Conservation (phyloP, 805 yeast genomes). For the Metschnikowia proteae region DNA sequence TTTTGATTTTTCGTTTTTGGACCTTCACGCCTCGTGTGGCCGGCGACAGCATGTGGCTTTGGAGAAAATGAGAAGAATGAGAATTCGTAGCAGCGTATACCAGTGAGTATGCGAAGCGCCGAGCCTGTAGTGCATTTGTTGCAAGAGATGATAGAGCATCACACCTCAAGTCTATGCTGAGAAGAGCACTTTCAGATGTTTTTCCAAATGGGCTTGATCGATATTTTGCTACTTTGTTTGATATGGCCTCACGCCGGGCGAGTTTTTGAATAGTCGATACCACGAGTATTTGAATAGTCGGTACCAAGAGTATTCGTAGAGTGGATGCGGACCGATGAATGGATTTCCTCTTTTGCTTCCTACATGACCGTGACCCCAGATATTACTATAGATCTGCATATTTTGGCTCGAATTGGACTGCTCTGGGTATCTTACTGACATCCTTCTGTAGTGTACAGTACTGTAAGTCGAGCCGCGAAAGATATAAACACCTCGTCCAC, state of each 20-base stretch:
- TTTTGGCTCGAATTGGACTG: too few relatives aligned
- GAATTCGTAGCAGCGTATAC: constrained; percentile 1
- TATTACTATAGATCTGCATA: background rate
- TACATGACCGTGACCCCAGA: background rate
- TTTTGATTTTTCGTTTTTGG: constrained; percentile 23
- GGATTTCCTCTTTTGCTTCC: background rate
- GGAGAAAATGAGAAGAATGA: background rate
- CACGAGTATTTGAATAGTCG: too few relatives aligned
- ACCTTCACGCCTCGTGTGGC: constrained; percentile 19
- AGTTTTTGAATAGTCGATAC: too few relatives aligned
- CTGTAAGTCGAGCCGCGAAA: constrained; percentile 7
- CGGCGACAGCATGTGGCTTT: constrained; percentile 4
- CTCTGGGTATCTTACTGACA: background rate
- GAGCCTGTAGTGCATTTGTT: background rate
- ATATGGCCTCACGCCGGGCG: too few relatives aligned
- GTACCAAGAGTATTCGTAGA: too few relatives aligned
- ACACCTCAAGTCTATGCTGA: too few relatives aligned
- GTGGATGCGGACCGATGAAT: too few relatives aligned
- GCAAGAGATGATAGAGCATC: too few relatives aligned
- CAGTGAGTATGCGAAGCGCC: background rate
- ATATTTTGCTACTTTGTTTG: too few relatives aligned
- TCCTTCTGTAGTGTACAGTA: constrained; percentile 4
- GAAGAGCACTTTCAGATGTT: too few relatives aligned
- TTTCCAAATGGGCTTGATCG: too few relatives aligned
- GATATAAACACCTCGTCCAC: constrained; percentile 11